Conservation (phyloP, 1,284 basidiomycete species). For the Cryptococcus hybrid region DNA sequence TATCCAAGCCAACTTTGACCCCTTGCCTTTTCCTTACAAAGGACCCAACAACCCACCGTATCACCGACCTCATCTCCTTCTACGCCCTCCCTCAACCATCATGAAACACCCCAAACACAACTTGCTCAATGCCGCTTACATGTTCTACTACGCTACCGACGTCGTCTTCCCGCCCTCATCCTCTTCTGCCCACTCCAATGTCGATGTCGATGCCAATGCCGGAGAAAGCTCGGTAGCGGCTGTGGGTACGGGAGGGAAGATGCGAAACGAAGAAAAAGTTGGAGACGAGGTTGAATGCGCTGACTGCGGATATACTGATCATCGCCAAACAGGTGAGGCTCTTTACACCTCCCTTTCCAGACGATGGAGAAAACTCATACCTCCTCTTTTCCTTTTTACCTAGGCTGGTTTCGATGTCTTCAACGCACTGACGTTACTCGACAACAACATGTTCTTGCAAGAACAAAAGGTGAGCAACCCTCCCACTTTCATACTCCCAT, state of each 20-base stretch:
- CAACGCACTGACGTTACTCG: conserved; percentile 93
- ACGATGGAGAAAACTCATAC: too few species aligned
- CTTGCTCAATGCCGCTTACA: conserved; percentile 56
- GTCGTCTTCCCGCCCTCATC: conserved; percentile 40
- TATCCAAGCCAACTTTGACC: neutral
- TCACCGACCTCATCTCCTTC: conserved; percentile 97
- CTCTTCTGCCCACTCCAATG: conserved; percentile 21
- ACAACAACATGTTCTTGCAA: conserved; percentile 78
- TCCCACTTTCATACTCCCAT: neutral
- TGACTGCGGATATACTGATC: conserved; percentile 75
- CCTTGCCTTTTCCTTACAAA: conserved; percentile 39
- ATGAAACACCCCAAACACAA: conserved; percentile 51
- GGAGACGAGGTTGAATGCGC: conserved; percentile 66
- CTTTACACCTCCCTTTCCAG: neutral
- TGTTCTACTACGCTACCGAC: conserved; percentile 57
- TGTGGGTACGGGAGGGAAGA: conserved; percentile 12
- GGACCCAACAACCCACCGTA: conserved; percentile 74
- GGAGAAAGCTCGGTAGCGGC: conserved; percentile 20
- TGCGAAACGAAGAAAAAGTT: conserved; percentile 59
- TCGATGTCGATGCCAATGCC: conserved; percentile 3
- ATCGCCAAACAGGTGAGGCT: conserved; percentile 62
- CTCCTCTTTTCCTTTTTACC: too few species aligned
- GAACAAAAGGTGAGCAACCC: conserved; percentile 79
- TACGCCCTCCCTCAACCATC: conserved; percentile 78
- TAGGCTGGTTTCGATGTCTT: conserved; percentile 89